Evolutionary conservation across 2,329 filamentous ascomycete genomes (phyloP).

Genomic region (Rachicladosporium sp.): DNA sequence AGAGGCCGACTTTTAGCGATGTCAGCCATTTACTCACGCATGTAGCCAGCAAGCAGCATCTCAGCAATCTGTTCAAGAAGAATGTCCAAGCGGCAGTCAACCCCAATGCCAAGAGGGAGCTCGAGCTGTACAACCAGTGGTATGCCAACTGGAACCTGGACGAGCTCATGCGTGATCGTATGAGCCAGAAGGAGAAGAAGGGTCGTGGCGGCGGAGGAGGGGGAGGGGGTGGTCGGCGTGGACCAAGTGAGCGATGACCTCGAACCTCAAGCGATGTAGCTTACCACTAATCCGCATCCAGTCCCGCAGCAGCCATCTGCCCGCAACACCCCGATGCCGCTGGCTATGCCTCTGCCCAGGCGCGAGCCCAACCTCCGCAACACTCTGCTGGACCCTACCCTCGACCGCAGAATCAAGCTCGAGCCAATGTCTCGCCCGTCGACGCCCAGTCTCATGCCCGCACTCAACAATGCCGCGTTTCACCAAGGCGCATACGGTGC

Average conservation of each 20-base stretch:
- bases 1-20: constrained; percentile 71
- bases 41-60: constrained; percentile 81
- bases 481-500: constrained; percentile 19
- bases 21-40: constrained; percentile 86
- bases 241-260: too few relatives aligned
- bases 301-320: constrained; percentile 6
- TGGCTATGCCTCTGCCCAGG: constrained; percentile 5
- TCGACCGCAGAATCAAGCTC: constrained; percentile 14
- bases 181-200: constrained; percentile 61
- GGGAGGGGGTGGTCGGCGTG: neutral
- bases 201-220: constrained; percentile 1
- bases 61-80: constrained; percentile 71
- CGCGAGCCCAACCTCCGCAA: constrained; percentile 12
- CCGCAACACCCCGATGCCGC: constrained; percentile 14
- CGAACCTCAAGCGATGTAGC: too few relatives aligned
- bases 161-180: constrained; percentile 61
- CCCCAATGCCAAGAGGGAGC: constrained; percentile 42
- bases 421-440: constrained; percentile 16
- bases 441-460: constrained; percentile 13
- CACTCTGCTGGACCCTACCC: constrained; percentile 20
- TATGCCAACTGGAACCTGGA: constrained; percentile 61
- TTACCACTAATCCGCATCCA: neutral
- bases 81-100: constrained; percentile 55
- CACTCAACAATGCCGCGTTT: constrained; percentile 8
- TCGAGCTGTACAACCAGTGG: constrained; percentile 67